Evolutionary conservation across 1,284 basidiomycete genomes (phyloP).

Genomic region (Cryptococcus sp.): DNA sequence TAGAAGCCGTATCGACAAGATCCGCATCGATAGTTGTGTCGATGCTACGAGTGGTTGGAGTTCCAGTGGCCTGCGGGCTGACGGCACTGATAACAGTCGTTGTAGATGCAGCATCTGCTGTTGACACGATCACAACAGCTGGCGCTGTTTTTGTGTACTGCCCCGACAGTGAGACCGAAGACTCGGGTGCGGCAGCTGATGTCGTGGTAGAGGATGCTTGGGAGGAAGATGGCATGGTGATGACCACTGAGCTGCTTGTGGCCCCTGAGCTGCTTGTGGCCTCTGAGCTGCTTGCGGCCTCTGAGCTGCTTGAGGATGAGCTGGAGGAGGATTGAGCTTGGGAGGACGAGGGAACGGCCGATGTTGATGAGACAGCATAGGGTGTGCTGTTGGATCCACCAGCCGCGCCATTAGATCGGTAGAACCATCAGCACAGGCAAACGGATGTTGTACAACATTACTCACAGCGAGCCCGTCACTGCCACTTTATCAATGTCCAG

Average conservation of each 20-base stretch:
- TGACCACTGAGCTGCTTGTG: too few relatives aligned
- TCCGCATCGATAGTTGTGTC: background rate
- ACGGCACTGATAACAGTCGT: background rate
- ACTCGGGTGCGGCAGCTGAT: background rate
- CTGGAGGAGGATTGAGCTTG: background rate
- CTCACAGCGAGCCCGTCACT: constrained; percentile 30
- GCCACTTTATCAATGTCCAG: constrained; percentile 33
- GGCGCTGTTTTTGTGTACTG: constrained; percentile 3
- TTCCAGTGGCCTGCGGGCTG: background rate
- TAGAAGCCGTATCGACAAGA: too few relatives aligned
- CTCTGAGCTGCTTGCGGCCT: too few relatives aligned
- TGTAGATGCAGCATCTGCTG: background rate
- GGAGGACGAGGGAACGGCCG: constrained; percentile 1
- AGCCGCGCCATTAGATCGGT: background rate
- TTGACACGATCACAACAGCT: background rate
- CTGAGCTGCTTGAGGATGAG: background rate
- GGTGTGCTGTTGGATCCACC: background rate
- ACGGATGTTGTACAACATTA: background rate
- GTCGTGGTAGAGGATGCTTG: background rate
- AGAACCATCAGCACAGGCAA: background rate
- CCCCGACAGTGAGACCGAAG: background rate
- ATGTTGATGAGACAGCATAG: constrained; percentile 1
- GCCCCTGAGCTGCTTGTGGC: too few relatives aligned
- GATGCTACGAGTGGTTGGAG: background rate
- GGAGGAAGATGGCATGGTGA: background rate